These are phyloP conservation scores for Acanthamoeba sp. DNA, from an alignment of 208 protist species.

Conservation along the genomic window DNA sequence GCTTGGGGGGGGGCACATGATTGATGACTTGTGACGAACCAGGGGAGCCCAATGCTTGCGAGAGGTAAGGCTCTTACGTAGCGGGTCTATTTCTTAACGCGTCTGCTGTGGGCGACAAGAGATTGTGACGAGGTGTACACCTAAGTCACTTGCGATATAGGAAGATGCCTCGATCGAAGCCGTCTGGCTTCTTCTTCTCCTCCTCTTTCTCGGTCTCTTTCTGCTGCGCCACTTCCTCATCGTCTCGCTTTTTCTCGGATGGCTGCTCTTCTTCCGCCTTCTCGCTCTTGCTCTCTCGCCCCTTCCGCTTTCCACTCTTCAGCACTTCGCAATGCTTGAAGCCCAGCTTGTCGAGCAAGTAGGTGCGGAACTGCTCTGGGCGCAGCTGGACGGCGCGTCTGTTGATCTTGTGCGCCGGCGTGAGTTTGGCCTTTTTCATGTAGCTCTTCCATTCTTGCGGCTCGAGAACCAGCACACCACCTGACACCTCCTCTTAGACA, in stretches of 20 bases:
- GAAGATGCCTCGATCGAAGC: not conserved
- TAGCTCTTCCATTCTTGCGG: conserved; percentile 86
- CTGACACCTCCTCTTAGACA: not conserved
- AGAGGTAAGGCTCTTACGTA: too few relatives aligned
- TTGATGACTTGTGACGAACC: too few relatives aligned
- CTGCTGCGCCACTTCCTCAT: not conserved
- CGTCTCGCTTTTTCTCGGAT: not conserved
- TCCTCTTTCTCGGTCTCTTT: not conserved
- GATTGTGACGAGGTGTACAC: too few relatives aligned
- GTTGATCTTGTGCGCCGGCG: not conserved
- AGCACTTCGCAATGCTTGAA: conserved; percentile 60
- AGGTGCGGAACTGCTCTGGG: conserved; percentile 70
- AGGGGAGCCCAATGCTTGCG: too few relatives aligned
- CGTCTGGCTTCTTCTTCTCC: not conserved
- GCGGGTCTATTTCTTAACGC: too few relatives aligned
- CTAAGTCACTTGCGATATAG: not conserved
- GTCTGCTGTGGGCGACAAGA: too few relatives aligned
- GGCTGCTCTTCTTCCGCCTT: not conserved
- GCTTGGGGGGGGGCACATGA: too few relatives aligned
- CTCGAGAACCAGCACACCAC: conserved; percentile 85
- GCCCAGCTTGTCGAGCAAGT: conserved; percentile 72
- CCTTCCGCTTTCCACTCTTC: not conserved
- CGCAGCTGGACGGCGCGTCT: conserved; percentile 58
- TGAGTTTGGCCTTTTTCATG: conserved; percentile 77
- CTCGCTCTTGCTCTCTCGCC: not conserved